Percentiles rank a stretch among this genome's conserved stretches.
phyloP scores from a whole-genome alignment of 495 filamentous ascomycete species.

The Amorphotheca resinae region DNA sequence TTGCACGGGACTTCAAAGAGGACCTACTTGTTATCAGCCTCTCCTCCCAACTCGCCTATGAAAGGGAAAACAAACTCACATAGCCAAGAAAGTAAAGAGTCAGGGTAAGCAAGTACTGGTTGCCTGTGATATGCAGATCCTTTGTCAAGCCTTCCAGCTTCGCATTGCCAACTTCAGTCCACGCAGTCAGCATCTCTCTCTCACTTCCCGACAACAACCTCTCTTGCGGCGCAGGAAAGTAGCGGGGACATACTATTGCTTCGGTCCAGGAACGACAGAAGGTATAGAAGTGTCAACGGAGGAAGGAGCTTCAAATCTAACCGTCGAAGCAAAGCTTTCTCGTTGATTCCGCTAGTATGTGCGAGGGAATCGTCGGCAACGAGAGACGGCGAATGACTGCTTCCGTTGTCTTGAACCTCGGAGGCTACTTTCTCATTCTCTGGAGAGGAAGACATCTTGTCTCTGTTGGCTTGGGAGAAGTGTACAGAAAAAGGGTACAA shows the following conservation, averaged over 20 bases:
- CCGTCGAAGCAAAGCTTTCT: slow-evolving; percentile 51
- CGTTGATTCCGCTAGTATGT: slow-evolving; percentile 32
- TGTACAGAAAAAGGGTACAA: no score
- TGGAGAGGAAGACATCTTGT: no score
- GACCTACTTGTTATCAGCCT: slow-evolving; percentile 8
- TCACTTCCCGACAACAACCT: neutral
- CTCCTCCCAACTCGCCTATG: slow-evolving; percentile 21
- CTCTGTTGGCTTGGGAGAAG: no score
- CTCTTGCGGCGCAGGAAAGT: neutral
- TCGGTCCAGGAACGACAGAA: slow-evolving; percentile 62
- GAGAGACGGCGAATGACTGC: slow-evolving; percentile 5
- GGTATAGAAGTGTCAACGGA: slow-evolving; percentile 53
- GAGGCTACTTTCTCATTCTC: slow-evolving; percentile 8
- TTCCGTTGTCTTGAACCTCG: slow-evolving; percentile 2
- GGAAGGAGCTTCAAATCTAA: slow-evolving; percentile 53
- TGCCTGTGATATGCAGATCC: slow-evolving; percentile 55
- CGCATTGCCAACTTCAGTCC: slow-evolving; percentile 31
- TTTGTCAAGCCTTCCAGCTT: slow-evolving; percentile 48
- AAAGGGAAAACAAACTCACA: slow-evolving; percentile 37
- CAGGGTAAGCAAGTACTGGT: slow-evolving; percentile 59
- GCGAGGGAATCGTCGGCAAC: slow-evolving; percentile 20
- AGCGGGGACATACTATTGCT: slow-evolving; percentile 49
- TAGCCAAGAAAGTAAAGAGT: slow-evolving; percentile 72
- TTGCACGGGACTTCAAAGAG: slow-evolving; percentile 51
- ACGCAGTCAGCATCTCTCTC: neutral